Percentiles rank a stretch among this genome's conserved stretches.
phyloP scores from a whole-genome alignment of 2,329 filamentous ascomycete species.

The Epicoccum nigrum region DNA sequence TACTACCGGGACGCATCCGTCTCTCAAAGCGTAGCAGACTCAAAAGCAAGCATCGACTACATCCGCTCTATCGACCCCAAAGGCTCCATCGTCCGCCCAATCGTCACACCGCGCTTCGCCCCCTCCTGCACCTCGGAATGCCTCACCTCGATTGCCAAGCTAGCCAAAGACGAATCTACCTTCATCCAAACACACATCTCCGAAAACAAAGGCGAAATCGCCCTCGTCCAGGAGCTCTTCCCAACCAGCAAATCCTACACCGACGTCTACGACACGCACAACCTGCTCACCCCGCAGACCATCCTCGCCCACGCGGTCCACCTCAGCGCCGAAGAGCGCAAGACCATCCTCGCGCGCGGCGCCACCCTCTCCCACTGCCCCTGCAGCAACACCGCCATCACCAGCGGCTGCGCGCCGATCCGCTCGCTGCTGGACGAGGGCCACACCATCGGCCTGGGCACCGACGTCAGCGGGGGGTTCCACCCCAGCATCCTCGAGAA shows the following conservation, averaged over 20 bases:
- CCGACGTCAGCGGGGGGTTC: constrained; percentile 89
- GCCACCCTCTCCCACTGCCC: constrained; percentile 85
- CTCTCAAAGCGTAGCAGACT: constrained; percentile 62
- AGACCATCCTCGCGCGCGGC: constrained; percentile 64
- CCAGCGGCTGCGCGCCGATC: constrained; percentile 78
- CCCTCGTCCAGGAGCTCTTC: constrained; percentile 73
- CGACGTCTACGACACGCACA: constrained; percentile 75
- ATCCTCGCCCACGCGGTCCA: constrained; percentile 88
- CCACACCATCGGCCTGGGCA: constrained; percentile 83
- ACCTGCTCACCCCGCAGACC: constrained; percentile 72
- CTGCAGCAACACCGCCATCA: constrained; percentile 81
- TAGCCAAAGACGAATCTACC: constrained; percentile 68
- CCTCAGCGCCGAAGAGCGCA: constrained; percentile 69
- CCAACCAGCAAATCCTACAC: constrained; percentile 70
- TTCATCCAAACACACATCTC: constrained; percentile 89
- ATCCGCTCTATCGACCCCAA: constrained; percentile 69
- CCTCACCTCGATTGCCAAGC: constrained; percentile 67
- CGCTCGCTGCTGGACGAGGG: constrained; percentile 75
- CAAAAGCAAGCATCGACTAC: constrained; percentile 58
- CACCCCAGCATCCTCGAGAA: constrained; percentile 80
- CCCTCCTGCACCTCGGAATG: constrained; percentile 60
- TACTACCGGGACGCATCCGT: constrained; percentile 79
- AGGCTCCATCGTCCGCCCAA: constrained; percentile 71
- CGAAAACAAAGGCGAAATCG: constrained; percentile 78
- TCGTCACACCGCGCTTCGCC: constrained; percentile 75